Conservation (phyloP, 2,329 filamentous ascomycete genomes). For the Torrubiella hemipterigena region DNA sequence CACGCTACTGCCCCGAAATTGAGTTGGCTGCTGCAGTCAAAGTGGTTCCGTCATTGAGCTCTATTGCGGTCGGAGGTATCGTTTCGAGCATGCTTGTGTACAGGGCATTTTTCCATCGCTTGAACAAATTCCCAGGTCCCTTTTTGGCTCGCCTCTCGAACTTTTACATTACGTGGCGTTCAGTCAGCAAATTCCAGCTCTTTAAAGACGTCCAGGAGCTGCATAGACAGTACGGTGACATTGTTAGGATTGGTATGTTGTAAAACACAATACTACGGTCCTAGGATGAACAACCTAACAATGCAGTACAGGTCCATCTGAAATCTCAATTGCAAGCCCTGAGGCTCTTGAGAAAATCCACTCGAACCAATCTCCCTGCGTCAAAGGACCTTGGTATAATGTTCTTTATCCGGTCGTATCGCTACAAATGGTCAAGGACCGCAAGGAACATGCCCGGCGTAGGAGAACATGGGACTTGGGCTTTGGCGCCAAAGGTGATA, state of each 20-base stretch:
- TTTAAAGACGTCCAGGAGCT: constrained; percentile 14
- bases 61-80: constrained; percentile 5
- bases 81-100: constrained; percentile 12
- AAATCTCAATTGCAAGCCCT: constrained; percentile 18
- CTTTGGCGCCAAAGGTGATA: constrained; percentile 15
- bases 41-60: not conserved
- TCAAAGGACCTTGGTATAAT: constrained; percentile 21
- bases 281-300: no score
- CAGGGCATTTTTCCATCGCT: constrained; percentile 12
- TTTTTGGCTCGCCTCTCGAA: constrained; percentile 15
- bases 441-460: constrained; percentile 15
- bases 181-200: constrained; percentile 11
- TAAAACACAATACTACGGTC: not conserved
- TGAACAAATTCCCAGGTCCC: constrained; percentile 16
- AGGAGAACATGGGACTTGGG: constrained; percentile 21
- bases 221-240: constrained; percentile 16
- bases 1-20: not conserved
- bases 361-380: constrained; percentile 14
- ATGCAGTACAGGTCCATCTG: constrained; percentile 16
- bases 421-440: constrained; percentile 18
- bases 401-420: constrained; percentile 16
- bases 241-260: constrained; percentile 15
- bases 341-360: constrained; percentile 16
- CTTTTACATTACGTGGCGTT: constrained; percentile 11
- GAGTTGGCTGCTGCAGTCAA: not conserved